Percentiles rank a stretch among this genome's conserved stretches.
Conservation (phyloP, 2,329 filamentous ascomycete species). For the Pezizomycotina sp. region DNA sequence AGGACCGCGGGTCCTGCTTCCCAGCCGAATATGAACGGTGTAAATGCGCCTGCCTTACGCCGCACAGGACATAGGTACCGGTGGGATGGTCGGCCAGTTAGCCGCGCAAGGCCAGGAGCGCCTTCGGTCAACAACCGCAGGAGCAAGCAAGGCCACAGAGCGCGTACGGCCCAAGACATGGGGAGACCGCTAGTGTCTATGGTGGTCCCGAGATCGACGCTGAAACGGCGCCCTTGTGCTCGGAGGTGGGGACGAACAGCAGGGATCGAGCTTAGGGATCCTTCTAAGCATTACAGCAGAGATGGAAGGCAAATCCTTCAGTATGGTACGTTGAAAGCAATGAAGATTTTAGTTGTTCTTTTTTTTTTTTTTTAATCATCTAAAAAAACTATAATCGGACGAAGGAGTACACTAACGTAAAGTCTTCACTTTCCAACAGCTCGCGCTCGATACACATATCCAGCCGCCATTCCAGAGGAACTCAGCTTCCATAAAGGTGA, state of each 20-base stretch:
- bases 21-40: too few relatives aligned
- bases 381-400: background rate
- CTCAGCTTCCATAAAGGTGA: constrained; percentile 86
- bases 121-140: too few relatives aligned
- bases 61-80: too few relatives aligned
- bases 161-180: constrained; percentile 26
- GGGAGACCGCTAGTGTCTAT: constrained; percentile 41
- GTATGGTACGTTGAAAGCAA: constrained; percentile 54
- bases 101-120: too few relatives aligned
- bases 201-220: constrained; percentile 33
- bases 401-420: constrained; percentile 18
- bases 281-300: constrained; percentile 61
- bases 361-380: constrained; percentile 1
- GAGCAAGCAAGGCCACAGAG: constrained; percentile 12
- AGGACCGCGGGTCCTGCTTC: too few relatives aligned
- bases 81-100: too few relatives aligned
- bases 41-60: too few relatives aligned
- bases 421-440: constrained; percentile 39
- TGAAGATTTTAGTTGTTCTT: too few relatives aligned
- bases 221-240: constrained; percentile 30
- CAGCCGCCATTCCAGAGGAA: constrained; percentile 88
- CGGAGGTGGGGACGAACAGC: constrained; percentile 34
- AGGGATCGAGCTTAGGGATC: constrained; percentile 62
- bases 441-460: constrained; percentile 84
- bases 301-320: constrained; percentile 80